Evolutionary conservation across 2,329 filamentous ascomycete genomes (phyloP).

Genomic region (Fusarium pseudocircinatum): DNA sequence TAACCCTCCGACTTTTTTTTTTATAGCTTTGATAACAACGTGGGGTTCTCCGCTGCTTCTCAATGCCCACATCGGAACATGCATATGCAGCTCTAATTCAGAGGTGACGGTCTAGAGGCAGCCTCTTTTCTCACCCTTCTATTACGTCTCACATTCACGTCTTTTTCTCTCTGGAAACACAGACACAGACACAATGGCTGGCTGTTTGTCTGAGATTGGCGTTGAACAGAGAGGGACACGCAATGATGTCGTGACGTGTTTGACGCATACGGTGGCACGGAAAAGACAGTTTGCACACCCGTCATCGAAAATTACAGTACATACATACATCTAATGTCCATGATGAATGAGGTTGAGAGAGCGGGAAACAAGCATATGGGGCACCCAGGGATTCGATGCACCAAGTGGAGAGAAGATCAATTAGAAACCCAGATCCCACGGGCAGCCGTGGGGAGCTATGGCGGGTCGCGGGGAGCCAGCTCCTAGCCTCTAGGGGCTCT

Average conservation of each 20-base stretch:
- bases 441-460: slow-evolving; percentile 40
- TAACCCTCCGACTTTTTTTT: slow-evolving; percentile 8
- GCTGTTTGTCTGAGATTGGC: too few relatives aligned
- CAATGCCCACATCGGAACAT: slow-evolving; percentile 15
- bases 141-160: slow-evolving; percentile 22
- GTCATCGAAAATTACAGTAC: background rate
- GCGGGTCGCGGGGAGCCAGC: slow-evolving; percentile 35
- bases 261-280: background rate
- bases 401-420: slow-evolving; percentile 34
- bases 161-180: background rate
- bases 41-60: slow-evolving; percentile 24
- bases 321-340: background rate
- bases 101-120: slow-evolving; percentile 7
- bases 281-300: background rate
- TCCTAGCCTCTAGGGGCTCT: slow-evolving; percentile 29
- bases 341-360: background rate
- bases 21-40: slow-evolving; percentile 14
- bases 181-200: background rate
- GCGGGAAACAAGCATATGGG: slow-evolving; percentile 16
- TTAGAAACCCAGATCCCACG: slow-evolving; percentile 26
- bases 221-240: too few relatives aligned
- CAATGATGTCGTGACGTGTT: too few relatives aligned
- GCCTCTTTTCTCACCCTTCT: slow-evolving; percentile 12
- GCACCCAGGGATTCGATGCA: slow-evolving; percentile 15
- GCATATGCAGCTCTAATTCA: slow-evolving; percentile 19